phyloP scores from a whole-genome alignment of 2,329 filamentous ascomycete species.

The Pseudogymnoascus verrucosus region DNA sequence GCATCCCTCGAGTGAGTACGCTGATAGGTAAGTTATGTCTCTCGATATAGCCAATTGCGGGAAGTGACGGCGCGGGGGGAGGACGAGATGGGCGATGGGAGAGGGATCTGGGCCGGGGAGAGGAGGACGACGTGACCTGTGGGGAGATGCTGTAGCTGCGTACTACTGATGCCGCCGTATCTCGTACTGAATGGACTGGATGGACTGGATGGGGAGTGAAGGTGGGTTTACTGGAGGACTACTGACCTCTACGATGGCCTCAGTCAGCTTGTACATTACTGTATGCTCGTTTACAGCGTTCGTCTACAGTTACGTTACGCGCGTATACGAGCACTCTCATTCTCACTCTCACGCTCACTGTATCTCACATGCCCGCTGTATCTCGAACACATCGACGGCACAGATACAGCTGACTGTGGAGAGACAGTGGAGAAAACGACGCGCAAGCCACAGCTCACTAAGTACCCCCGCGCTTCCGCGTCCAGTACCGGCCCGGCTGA shows the following conservation, averaged over 20 bases:
- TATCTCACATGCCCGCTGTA: neutral
- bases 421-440: neutral
- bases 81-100: neutral
- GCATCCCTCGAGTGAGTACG: neutral
- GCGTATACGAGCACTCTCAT: neutral
- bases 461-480: neutral
- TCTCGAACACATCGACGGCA: neutral
- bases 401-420: neutral
- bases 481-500: neutral
- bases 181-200: neutral
- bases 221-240: neutral
- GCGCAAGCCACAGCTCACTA: neutral
- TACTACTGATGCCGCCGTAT: neutral
- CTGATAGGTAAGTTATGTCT: neutral
- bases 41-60: neutral
- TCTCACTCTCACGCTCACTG: neutral
- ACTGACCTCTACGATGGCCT: neutral
- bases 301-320: neutral
- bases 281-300: neutral
- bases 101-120: neutral
- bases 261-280: neutral
- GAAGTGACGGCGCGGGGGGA: neutral
- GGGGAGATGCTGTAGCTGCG: neutral
- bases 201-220: neutral
- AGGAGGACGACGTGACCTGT: neutral